phyloP scores from a whole-genome alignment of 2,329 filamentous ascomycete species.

The Graphiopsis chlorocephala region DNA sequence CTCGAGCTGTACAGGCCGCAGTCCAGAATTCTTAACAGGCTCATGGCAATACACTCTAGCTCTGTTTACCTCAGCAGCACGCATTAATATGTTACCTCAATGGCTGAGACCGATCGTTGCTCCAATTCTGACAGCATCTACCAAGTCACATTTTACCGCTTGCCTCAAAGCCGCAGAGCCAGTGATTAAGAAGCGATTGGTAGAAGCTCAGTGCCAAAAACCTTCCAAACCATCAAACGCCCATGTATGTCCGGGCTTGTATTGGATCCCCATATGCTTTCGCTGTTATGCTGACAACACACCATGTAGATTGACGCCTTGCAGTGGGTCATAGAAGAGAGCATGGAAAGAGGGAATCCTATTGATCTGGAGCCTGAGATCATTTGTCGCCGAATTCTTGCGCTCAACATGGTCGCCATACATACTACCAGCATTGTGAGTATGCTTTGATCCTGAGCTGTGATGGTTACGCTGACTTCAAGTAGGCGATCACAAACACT shows the following conservation, averaged over 20 bases:
- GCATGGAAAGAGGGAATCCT: constrained; percentile 9
- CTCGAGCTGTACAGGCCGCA: constrained; percentile 7
- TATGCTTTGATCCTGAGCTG: not conserved
- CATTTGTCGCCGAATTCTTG: constrained; percentile 21
- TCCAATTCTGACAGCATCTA: constrained; percentile 15
- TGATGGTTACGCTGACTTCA: not conserved
- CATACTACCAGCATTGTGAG: constrained; percentile 24
- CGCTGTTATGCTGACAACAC: not conserved
- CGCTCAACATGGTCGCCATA: constrained; percentile 27
- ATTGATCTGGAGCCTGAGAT: constrained; percentile 19
- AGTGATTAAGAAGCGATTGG: constrained; percentile 20
- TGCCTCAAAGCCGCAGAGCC: constrained; percentile 16
- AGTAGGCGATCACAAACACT: constrained; percentile 22
- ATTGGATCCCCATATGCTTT: not conserved
- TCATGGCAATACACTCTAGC: constrained; percentile 22
- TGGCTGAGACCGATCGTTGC: constrained; percentile 20
- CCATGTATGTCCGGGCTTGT: not conserved
- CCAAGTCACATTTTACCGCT: constrained; percentile 14
- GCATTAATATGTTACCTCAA: constrained; percentile 21
- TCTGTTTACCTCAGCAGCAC: constrained; percentile 21
- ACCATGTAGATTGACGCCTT: constrained; percentile 21
- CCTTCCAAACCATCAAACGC: not conserved
- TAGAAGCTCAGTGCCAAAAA: constrained; percentile 15
- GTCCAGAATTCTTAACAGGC: constrained; percentile 20
- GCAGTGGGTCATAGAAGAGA: constrained; percentile 25